phyloP scores from a whole-genome alignment of 352 stramenopile genomes.

The Globisporangium recalcitrans region DNA sequence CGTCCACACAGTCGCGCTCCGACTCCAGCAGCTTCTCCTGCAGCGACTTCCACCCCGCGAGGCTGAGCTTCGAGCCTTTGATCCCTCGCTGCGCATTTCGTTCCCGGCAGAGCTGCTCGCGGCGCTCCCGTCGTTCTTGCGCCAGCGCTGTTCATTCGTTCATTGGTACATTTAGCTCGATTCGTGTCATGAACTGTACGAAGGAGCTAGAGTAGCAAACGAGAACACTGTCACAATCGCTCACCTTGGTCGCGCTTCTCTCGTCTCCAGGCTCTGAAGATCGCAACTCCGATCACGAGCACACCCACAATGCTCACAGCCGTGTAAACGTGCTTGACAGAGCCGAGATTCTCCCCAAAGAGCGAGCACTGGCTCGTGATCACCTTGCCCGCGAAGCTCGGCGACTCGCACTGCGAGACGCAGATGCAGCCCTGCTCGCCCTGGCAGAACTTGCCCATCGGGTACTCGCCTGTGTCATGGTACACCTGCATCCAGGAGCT shows the following conservation, averaged over 20 bases:
- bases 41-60: conserved; percentile 46
- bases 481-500: conserved; percentile 22
- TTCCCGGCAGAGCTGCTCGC: conserved; percentile 3
- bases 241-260: conserved; percentile 11
- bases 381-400: conserved; percentile 10
- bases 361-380: conserved; percentile 17
- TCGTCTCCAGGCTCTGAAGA: conserved; percentile 9
- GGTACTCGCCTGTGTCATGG: conserved; percentile 10
- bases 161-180: not conserved
- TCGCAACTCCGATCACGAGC: not conserved
- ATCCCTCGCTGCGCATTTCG: conserved; percentile 11
- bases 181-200: not conserved
- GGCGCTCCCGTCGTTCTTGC: not conserved
- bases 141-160: not conserved
- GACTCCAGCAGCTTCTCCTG: conserved; percentile 34
- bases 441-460: conserved; percentile 5
- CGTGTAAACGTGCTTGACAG: conserved; percentile 7
- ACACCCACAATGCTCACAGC: conserved; percentile 4
- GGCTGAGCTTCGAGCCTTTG: conserved; percentile 24
- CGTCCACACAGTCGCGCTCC: conserved; percentile 16
- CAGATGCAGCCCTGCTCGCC: conserved; percentile 24
- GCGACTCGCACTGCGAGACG: conserved; percentile 13
- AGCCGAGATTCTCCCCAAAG: not conserved
- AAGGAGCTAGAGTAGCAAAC: not conserved
- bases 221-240: not conserved